Percentiles rank a stretch among this genome's conserved stretches.
phyloP scores from a whole-genome alignment of 169 alveolate genomes.

The Babesia ovis region DNA sequence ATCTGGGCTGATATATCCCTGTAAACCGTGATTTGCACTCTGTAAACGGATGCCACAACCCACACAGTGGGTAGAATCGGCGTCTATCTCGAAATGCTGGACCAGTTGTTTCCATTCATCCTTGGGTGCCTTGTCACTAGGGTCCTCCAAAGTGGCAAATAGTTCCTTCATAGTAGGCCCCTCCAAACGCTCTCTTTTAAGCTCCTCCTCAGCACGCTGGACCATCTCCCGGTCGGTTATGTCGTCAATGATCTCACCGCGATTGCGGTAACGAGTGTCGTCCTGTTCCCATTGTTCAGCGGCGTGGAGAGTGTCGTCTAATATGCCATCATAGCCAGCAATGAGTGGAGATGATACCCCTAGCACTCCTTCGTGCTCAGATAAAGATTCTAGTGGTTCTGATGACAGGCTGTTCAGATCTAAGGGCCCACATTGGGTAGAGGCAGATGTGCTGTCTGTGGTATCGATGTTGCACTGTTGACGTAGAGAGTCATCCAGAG shows the following conservation, averaged over 20 bases:
- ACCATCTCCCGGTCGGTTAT: constrained; percentile 30
- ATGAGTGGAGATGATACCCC: no score
- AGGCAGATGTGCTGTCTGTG: background rate
- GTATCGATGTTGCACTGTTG: background rate
- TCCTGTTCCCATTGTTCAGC: constrained; percentile 24
- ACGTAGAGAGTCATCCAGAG: background rate
- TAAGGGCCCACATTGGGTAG: no score
- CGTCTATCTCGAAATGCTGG: constrained; percentile 25
- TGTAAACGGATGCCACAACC: constrained; percentile 78
- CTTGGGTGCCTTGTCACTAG: background rate
- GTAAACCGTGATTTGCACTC: background rate
- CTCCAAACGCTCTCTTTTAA: constrained; percentile 2
- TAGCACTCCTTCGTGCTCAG: no score
- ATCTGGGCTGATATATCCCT: constrained; percentile 30
- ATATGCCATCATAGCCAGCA: no score
- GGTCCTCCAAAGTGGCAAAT: background rate
- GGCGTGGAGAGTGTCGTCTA: constrained; percentile 13
- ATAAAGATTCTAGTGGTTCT: no score
- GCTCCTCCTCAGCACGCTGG: background rate
- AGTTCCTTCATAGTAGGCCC: constrained; percentile 23
- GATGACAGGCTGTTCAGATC: no score
- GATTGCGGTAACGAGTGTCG: constrained; percentile 23
- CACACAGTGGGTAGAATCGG: constrained; percentile 41
- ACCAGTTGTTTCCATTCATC: constrained; percentile 28
- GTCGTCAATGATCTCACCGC: constrained; percentile 12